Evolutionary conservation across 768 basidiomycete genomes (phyloP).

Genomic region (Lactarius akahatsu): DNA sequence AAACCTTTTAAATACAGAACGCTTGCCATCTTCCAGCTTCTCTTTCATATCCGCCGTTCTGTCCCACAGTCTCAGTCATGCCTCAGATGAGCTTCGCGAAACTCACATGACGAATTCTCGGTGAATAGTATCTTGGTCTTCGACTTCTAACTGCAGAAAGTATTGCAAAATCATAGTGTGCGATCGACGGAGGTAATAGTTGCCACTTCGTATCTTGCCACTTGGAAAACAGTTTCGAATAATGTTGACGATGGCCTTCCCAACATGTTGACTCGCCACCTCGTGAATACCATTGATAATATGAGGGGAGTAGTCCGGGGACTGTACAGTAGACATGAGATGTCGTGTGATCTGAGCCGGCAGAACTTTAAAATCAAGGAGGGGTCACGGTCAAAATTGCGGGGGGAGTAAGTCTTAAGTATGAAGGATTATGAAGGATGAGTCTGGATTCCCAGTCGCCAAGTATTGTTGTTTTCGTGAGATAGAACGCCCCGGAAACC

Average conservation of each 20-base stretch:
- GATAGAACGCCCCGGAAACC: background rate
- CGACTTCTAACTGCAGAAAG: rapidly evolving
- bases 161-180: background rate
- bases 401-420: background rate
- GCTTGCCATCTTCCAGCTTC: background rate
- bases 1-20: background rate
- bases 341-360: background rate
- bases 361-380: background rate
- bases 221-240: background rate
- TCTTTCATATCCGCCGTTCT: background rate
- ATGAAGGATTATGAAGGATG: background rate
- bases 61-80: background rate
- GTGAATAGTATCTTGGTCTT: background rate
- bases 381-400: background rate
- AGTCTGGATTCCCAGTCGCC: background rate
- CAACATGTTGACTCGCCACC: background rate
- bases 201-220: background rate
- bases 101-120: rapidly evolving
- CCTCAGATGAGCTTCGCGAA: background rate
- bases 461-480: background rate
- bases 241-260: background rate
- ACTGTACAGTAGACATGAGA: background rate
- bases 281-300: background rate
- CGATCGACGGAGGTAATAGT: background rate
- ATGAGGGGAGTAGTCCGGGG: background rate